Evolutionary conservation across 441 rosid species (phyloP).

Genomic region (Populus tomentosa): DNA sequence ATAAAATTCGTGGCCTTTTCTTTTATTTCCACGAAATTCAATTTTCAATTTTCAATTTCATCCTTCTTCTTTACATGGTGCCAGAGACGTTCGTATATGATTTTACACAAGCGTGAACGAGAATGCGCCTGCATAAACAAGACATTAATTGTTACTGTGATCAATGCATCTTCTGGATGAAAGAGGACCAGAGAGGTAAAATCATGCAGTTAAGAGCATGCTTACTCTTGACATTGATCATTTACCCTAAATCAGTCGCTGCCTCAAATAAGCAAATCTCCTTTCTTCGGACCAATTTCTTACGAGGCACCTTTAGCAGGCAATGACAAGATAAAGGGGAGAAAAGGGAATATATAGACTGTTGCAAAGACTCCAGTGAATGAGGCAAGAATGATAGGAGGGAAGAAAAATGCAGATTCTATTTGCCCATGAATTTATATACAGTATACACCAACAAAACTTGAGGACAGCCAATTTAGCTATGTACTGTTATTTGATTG

Average conservation of each 20-base stretch:
- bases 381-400: background rate
- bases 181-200: background rate
- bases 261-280: background rate
- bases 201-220: background rate
- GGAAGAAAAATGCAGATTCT: background rate
- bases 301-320: background rate
- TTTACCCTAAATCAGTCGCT: background rate
- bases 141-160: too few relatives aligned
- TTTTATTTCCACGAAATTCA: too few relatives aligned
- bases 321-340: background rate
- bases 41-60: too few relatives aligned
- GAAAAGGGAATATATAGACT: too few relatives aligned
- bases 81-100: too few relatives aligned
- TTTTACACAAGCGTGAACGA: background rate
- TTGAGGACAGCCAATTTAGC: background rate
- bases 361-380: background rate
- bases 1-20: too few relatives aligned
- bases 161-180: too few relatives aligned
- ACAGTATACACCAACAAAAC: slow-evolving; percentile 11
- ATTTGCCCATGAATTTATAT: slow-evolving; percentile 17
- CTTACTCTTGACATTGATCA: background rate
- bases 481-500: slow-evolving; percentile 13
- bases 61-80: too few relatives aligned
- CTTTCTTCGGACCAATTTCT: background rate
- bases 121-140: too few relatives aligned